phyloP scores from a whole-genome alignment of 352 stramenopile species.

The Phytophthora niederhauseri region DNA sequence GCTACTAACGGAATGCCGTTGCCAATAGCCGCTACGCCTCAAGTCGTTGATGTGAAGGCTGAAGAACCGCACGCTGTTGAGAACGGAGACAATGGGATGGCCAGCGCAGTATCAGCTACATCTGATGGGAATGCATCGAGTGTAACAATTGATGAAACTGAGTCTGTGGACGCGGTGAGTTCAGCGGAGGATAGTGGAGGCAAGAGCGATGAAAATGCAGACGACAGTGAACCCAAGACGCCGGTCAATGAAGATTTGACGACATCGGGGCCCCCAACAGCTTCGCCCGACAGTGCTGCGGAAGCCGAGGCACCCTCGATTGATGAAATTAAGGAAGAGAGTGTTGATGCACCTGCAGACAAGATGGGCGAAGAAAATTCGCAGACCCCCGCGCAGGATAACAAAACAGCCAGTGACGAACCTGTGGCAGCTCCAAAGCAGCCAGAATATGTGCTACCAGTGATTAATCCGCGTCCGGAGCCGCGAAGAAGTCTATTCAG shows the following conservation, averaged over 20 bases:
- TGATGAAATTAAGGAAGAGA: conserved; percentile 17
- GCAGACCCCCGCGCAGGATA: neutral
- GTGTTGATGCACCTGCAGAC: neutral
- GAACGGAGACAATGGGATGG: neutral
- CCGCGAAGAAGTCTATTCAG: conserved; percentile 51
- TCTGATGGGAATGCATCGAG: conserved; percentile 13
- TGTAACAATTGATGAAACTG: conserved; percentile 3
- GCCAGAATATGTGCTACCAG: conserved; percentile 40
- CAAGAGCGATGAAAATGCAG: neutral
- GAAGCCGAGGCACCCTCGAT: neutral
- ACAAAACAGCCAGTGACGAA: conserved; percentile 1
- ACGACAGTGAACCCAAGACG: conserved; percentile 5
- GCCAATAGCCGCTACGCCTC: neutral
- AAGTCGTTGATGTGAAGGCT: neutral
- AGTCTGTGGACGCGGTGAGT: neutral
- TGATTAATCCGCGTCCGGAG: conserved; percentile 53
- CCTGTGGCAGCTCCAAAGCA: neutral
- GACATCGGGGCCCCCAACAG: neutral
- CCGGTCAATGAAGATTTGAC: conserved; percentile 2
- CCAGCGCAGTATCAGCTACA: neutral
- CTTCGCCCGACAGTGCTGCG: neutral
- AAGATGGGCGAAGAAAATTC: conserved; percentile 7
- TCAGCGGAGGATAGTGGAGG: conserved; percentile 14
- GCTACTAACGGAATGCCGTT: conserved; percentile 14
- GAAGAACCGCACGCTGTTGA: neutral